These are phyloP conservation scores for Castanea crenata DNA, from an alignment of 306 rosid genomes.

Conservation along the genomic window DNA sequence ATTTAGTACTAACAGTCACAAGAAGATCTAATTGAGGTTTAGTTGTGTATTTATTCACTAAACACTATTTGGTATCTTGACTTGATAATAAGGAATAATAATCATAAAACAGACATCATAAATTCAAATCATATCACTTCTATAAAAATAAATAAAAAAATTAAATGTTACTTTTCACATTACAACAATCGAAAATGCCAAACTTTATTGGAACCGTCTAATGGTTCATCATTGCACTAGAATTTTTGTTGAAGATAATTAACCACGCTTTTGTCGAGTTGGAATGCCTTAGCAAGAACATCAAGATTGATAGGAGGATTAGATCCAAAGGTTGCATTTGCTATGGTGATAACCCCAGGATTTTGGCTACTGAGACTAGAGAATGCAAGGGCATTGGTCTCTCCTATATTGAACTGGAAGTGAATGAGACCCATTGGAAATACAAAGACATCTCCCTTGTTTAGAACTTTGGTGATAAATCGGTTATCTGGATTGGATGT, in stretches of 20 bases:
- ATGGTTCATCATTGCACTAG: not conserved
- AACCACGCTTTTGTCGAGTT: not conserved
- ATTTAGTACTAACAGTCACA: no score
- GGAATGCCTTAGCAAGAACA: not conserved
- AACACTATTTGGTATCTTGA: no score
- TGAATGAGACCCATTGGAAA: not conserved
- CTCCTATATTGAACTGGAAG: not conserved
- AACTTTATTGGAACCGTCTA: not conserved
- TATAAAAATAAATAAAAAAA: no score
- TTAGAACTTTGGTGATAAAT: not conserved
- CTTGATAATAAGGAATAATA: no score
- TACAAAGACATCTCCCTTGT: not conserved
- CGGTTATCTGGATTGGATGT: no score
- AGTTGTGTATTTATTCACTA: no score
- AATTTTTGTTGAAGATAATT: not conserved
- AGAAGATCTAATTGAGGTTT: no score
- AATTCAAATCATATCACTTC: no score
- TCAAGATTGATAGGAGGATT: not conserved
- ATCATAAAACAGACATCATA: no score
- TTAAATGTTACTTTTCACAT: no score
- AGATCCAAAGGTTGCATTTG: no score
- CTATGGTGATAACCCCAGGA: no score
- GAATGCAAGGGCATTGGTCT: not conserved
- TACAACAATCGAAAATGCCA: not conserved
- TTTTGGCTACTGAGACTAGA: not conserved